Evolutionary conservation across 169 alveolate species (phyloP).

Genomic region (Plasmodium cynomolgi): DNA sequence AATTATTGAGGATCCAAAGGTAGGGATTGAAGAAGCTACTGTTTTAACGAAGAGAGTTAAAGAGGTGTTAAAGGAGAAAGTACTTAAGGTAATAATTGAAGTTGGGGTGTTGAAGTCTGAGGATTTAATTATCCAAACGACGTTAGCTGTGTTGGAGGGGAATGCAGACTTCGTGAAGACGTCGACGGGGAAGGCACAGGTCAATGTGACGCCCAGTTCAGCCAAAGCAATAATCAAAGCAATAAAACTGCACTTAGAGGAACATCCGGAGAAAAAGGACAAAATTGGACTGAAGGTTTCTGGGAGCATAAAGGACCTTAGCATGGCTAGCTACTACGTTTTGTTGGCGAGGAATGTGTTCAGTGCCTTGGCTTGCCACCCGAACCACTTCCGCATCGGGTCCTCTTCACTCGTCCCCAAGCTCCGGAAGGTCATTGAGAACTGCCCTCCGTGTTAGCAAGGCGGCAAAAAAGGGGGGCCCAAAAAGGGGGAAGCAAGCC

Average conservation of each 20-base stretch:
- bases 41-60: slow-evolving; percentile 19
- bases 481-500: neutral
- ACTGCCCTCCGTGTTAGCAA: slow-evolving; percentile 21
- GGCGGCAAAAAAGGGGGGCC: neutral
- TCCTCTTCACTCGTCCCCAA: slow-evolving; percentile 60
- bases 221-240: slow-evolving; percentile 63
- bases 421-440: slow-evolving; percentile 27
- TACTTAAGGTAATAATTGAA: slow-evolving; percentile 80
- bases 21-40: slow-evolving; percentile 66
- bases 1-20: slow-evolving; percentile 30
- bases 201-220: slow-evolving; percentile 76
- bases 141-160: slow-evolving; percentile 75
- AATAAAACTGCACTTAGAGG: slow-evolving; percentile 12
- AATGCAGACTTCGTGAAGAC: slow-evolving; percentile 81
- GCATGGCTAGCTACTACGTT: slow-evolving; percentile 71
- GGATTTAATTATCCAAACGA: slow-evolving; percentile 59
- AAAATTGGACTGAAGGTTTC: slow-evolving; percentile 79
- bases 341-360: slow-evolving; percentile 44
- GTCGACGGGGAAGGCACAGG: slow-evolving; percentile 78
- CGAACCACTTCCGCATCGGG: slow-evolving; percentile 61
- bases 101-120: slow-evolving; percentile 76
- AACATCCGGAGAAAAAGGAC: slow-evolving; percentile 41
- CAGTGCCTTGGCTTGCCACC: slow-evolving; percentile 75
- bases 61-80: slow-evolving; percentile 13
- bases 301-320: slow-evolving; percentile 78